Conservation (phyloP, 2,329 filamentous ascomycete species). For the Colletotrichum sp. region DNA sequence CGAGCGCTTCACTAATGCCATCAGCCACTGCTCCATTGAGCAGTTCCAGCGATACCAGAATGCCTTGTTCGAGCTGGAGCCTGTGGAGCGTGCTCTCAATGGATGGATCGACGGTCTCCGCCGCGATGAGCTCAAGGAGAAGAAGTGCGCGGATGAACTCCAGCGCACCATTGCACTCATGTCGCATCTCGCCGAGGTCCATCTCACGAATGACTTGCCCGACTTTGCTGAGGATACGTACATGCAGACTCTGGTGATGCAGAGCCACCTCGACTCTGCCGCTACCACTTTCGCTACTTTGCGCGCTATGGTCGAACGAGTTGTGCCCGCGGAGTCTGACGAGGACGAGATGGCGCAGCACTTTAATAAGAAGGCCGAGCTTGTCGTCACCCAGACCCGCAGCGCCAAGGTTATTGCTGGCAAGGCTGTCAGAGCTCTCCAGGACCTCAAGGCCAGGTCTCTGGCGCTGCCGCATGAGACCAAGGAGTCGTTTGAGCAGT, state of each 20-base stretch:
- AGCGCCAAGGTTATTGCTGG: conserved; percentile 83
- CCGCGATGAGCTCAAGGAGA: conserved; percentile 84
- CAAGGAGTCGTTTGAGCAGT: conserved; percentile 71
- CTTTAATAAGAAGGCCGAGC: conserved; percentile 74
- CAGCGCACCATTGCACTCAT: conserved; percentile 86
- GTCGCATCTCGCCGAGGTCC: conserved; percentile 82
- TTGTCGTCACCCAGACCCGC: conserved; percentile 75
- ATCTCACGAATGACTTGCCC: conserved; percentile 73
- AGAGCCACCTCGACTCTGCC: conserved; percentile 81
- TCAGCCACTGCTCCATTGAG: conserved; percentile 77
- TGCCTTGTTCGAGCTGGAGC: conserved; percentile 85
- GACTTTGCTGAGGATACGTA: conserved; percentile 80
- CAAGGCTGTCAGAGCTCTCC: conserved; percentile 78
- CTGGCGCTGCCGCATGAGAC: conserved; percentile 75
- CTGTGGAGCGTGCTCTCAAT: conserved; percentile 88
- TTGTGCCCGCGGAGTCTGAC: conserved; percentile 57
- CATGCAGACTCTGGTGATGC: conserved; percentile 77
- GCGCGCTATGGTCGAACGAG: conserved; percentile 70
- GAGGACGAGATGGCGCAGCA: conserved; percentile 72
- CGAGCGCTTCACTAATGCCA: conserved; percentile 81
- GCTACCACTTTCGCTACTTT: conserved; percentile 70
- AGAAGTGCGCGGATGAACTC: conserved; percentile 80
- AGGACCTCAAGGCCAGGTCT: conserved; percentile 78
- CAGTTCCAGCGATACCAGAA: conserved; percentile 81
- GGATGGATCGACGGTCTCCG: conserved; percentile 85